Conservation (phyloP, 805 yeast genomes). For the Hanseniaspora valbyensis region DNA sequence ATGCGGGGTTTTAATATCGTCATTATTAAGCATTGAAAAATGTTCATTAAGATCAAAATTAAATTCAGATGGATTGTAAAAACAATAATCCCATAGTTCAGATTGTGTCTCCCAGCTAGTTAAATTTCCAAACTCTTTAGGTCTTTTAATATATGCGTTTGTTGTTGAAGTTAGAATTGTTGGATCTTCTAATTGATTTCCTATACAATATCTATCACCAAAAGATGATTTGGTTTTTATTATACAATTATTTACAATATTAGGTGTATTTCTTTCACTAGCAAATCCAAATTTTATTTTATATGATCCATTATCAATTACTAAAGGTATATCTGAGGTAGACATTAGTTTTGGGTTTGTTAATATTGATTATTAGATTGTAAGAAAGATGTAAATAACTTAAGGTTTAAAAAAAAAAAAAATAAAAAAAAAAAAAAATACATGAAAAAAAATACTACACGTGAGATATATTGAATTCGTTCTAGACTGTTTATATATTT, state of each 20-base stretch:
- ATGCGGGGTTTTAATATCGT: neutral
- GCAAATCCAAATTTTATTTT: slow-evolving; percentile 57
- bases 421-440: too few species aligned
- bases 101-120: slow-evolving; percentile 86
- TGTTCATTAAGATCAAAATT: slow-evolving; percentile 37
- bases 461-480: neutral
- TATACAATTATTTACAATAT: slow-evolving; percentile 54
- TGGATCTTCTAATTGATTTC: slow-evolving; percentile 53
- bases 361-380: neutral
- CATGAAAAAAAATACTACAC: too few species aligned
- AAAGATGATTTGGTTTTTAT: slow-evolving; percentile 53
- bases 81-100: slow-evolving; percentile 78
- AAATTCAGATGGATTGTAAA: slow-evolving; percentile 37
- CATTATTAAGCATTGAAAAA: slow-evolving; percentile 35
- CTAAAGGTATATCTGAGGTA: neutral
- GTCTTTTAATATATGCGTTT: slow-evolving; percentile 63
- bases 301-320: slow-evolving; percentile 80
- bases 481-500: neutral
- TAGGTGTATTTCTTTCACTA: slow-evolving; percentile 32
- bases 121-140: slow-evolving; percentile 79
- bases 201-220: slow-evolving; percentile 52
- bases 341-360: too few species aligned
- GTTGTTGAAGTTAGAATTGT: slow-evolving; percentile 45
- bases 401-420: neutral
- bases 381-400: neutral